Evolutionary conservation across 768 basidiomycete genomes (phyloP), one percentile per base, ranked within the genome.

Genomic region (Kwoniella mangroviensis): DNA sequence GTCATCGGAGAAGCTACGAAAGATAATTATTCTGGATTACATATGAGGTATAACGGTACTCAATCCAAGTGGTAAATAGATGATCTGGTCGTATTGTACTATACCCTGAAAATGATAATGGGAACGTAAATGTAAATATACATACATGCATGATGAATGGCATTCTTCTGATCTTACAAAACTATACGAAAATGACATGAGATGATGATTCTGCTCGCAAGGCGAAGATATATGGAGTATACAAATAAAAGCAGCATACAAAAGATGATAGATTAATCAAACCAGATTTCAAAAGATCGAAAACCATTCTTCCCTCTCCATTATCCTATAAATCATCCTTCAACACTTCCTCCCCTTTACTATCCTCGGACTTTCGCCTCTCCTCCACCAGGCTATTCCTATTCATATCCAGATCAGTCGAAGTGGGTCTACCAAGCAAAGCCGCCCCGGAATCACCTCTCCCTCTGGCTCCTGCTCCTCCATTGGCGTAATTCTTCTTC

Each of bases 391-490:
- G 9, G n/a, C 40, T 60, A 60, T 43, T 42, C 22, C 58, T 64
- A 28, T 55, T 54, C 49, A 53, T n/a, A 22, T 53, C 67, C 42
- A 68, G 34, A 5, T 68, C 67, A 22, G 61, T 53, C 17, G 51
- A 60, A n/a, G 13, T 57, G 1, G 79, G 79, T 63, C 75, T 66
- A 19, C 75, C 76, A 22, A 80, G 65, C 55, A 80, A 68, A 1
- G 76, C 79, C 26, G 79, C 79, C 11, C 75, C 70, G 1, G 73
- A 74, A 41, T 80, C 79, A 28, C 79, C 79, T 42, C 79, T 67
- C 21, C 62, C 45, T 34, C 34, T 34, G 34, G 34, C 34, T 34
- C 34, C 34, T 34, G 6, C 28, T 28, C 28, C 68, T 17, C n/a
- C 61, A 28, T 28, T 28, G 28, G 28, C 68, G 53, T 69, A 69